Conservation (phyloP, 768 basidiomycete genomes). For the Sutorius australiensis region DNA sequence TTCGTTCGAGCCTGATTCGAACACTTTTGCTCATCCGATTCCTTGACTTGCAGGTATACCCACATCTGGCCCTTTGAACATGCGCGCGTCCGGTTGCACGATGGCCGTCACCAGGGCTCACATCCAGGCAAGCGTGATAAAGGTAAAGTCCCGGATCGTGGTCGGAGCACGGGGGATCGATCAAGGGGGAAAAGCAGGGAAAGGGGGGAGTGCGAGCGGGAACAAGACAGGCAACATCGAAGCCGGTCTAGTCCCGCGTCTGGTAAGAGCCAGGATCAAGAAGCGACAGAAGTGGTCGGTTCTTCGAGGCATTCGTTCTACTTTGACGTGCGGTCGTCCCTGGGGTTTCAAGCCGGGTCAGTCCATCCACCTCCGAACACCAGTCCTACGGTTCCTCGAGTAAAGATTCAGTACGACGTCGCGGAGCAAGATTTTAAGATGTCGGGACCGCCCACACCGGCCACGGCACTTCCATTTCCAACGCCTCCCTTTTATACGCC, state of each 20-base stretch:
- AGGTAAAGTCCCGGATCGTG: conserved; percentile 15
- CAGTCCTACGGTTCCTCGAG: conserved; percentile 11
- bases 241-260: conserved; percentile 21
- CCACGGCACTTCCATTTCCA: conserved; percentile 18
- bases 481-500: conserved; percentile 28
- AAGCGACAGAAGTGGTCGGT: not conserved
- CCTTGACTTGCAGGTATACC: conserved; percentile 58
- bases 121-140: conserved; percentile 24
- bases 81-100: conserved; percentile 73
- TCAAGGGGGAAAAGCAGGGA: conserved; percentile 2
- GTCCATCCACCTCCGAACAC: not conserved
- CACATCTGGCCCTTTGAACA: conserved; percentile 99
- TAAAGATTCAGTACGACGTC: conserved; percentile 23
- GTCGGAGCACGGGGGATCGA: conserved; percentile 11
- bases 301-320: conserved; percentile 8
- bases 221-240: conserved; percentile 12
- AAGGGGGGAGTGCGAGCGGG: not conserved
- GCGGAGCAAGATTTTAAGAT: conserved; percentile 18
- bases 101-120: conserved; percentile 34
- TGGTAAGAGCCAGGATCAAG: not conserved
- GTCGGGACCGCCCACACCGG: conserved; percentile 22
- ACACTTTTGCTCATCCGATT: conserved; percentile 3
- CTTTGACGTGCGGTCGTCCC: conserved; percentile 6
- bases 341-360: not conserved
- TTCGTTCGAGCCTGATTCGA: not conserved